Evolutionary conservation across 768 basidiomycete genomes (phyloP), one percentile per base, ranked within the genome.

Genomic region (Lactarius vividus): DNA sequence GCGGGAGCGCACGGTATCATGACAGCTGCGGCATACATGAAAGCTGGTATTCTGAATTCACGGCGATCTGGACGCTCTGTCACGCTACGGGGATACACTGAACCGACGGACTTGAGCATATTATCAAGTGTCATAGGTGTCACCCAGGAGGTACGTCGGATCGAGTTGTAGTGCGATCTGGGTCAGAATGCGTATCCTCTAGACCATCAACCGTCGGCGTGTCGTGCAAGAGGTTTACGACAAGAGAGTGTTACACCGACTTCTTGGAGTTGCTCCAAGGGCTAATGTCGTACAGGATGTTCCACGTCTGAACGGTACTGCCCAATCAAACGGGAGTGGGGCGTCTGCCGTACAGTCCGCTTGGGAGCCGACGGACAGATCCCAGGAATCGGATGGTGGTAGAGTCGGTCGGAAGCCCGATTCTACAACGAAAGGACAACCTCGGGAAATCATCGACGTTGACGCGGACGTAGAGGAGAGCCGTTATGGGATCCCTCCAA

Each of bases 1-100:
- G 88, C 90, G 0, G 96, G 96, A 2, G 96, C 91, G 18, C 81
- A 83, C 74, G 82, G 80, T 31, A 91, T 92, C 49, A 80, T 99
- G 73, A 88, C 88, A n/a, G 82, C 90, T 0, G 84, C 88, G 1
- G 82, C 92, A 39, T 92, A 85, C 71, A 68, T 84, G 67, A 82
- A 84, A 26, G 87, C 88, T 16, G 84, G 85, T 9, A 82, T 88
- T 54, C 77, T 94, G 49, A 80, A 77, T 55, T 80, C 90, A 15
- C 81, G 85, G 16, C 81, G 79, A 31, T 76, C 81, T 46, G 84
- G 87, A 2, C 81, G 80, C 3, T 78, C 81, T 8, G 73, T 83
- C 39, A 77, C 74, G 33, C 75, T 91, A 40, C 75, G 79, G 1
- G 72, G 79, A 57, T 73, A 74, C 16, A 77, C 80, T 49, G 79